Evolutionary conservation across 306 rosid genomes (phyloP).

Genomic region (Prunus campanulata): DNA sequence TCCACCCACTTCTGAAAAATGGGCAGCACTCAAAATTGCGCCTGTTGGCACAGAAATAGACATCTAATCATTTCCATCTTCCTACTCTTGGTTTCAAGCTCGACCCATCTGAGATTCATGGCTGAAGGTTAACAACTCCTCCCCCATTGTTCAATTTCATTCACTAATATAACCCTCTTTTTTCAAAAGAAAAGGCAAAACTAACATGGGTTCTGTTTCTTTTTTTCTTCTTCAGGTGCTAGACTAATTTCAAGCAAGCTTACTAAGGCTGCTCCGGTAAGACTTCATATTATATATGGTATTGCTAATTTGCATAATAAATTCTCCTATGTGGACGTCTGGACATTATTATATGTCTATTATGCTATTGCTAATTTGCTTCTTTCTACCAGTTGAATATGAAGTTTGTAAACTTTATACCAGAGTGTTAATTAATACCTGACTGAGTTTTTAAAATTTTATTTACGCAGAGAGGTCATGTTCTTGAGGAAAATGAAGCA

Average conservation of each 20-base stretch:
- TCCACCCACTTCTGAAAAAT: conserved; percentile 27
- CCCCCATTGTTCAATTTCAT: neutral
- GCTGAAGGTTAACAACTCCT: conserved; percentile 53
- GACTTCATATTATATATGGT: neutral
- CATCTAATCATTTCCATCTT: conserved; percentile 30
- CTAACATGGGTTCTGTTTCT: neutral
- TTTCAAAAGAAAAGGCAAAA: neutral
- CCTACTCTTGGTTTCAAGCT: conserved; percentile 42
- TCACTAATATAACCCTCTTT: neutral
- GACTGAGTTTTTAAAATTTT: too few relatives aligned
- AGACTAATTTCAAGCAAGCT: conserved; percentile 48
- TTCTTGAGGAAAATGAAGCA: conserved; percentile 18
- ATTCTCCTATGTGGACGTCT: too few relatives aligned
- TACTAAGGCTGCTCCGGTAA: conserved; percentile 37
- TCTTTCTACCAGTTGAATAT: too few relatives aligned
- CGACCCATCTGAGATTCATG: conserved; percentile 30
- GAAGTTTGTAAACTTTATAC: too few relatives aligned
- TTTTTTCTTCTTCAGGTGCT: conserved; percentile 30
- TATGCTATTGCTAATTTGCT: too few relatives aligned
- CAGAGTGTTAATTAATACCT: too few relatives aligned
- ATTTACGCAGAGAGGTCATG: conserved; percentile 2
- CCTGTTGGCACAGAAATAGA: conserved; percentile 45
- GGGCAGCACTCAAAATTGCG: conserved; percentile 45
- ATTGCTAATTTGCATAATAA: too few relatives aligned
- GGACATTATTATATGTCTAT: too few relatives aligned